These are phyloP conservation scores for Fomitiporia mediterranea DNA, from an alignment of 1,284 basidiomycete species.

Conservation along the genomic window DNA sequence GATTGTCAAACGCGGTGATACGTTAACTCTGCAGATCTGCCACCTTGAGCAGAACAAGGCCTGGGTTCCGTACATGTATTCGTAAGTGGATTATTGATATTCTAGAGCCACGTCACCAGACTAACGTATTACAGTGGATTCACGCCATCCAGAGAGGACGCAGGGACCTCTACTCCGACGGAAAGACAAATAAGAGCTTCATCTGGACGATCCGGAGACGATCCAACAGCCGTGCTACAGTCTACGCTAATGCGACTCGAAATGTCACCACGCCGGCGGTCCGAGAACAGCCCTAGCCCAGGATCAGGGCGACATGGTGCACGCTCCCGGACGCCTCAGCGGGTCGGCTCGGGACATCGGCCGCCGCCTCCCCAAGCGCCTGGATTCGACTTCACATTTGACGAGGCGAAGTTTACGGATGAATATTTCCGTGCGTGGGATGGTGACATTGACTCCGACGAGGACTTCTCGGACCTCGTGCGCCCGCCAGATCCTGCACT, in stretches of 20 bases:
- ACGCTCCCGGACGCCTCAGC: slow-evolving; percentile 17
- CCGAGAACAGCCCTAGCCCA: neutral
- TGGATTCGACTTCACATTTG: slow-evolving; percentile 19
- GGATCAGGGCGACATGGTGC: neutral
- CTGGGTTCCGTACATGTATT: slow-evolving; percentile 21
- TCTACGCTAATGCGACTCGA: slow-evolving; percentile 14
- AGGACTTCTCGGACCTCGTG: slow-evolving; percentile 18
- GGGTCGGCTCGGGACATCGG: slow-evolving; percentile 3
- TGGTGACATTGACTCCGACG: slow-evolving; percentile 20
- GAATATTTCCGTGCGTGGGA: slow-evolving; percentile 20
- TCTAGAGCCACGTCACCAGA: neutral
- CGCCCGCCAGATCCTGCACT: slow-evolving; percentile 10
- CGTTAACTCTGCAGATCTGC: slow-evolving; percentile 20
- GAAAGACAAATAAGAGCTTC: slow-evolving; percentile 13
- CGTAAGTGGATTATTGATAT: slow-evolving; percentile 11
- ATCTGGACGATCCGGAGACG: neutral
- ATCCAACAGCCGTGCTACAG: slow-evolving; percentile 7
- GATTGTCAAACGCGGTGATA: slow-evolving; percentile 18
- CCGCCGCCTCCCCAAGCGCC: neutral
- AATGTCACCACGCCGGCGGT: slow-evolving; percentile 10
- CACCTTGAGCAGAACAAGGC: slow-evolving; percentile 18
- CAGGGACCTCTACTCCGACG: slow-evolving; percentile 17
- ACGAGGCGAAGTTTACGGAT: slow-evolving; percentile 20
- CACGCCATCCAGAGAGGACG: slow-evolving; percentile 19
- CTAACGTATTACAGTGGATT: slow-evolving; percentile 13